These are phyloP conservation scores for Ustilago hordei DNA, from an alignment of 1,284 basidiomycete species.

Conservation along the genomic window DNA sequence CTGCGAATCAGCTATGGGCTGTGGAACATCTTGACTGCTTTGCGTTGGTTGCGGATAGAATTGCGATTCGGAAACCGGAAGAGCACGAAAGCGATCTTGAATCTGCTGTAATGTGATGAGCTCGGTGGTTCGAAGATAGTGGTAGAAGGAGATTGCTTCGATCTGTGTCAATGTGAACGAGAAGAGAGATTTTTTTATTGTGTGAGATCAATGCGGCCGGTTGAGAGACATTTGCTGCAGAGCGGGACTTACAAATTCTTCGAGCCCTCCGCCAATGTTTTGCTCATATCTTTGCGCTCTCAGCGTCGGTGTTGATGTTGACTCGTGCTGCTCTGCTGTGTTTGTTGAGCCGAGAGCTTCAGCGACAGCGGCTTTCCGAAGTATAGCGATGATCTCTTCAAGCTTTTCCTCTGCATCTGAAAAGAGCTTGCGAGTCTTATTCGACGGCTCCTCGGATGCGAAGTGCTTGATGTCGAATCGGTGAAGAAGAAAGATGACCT, in stretches of 20 bases:
- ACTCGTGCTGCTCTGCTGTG: not conserved
- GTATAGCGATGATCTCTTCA: constrained; percentile 77
- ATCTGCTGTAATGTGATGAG: constrained; percentile 80
- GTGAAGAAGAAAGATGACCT: constrained; percentile 92
- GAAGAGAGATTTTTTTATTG: not conserved
- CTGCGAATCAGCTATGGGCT: not conserved
- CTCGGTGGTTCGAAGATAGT: constrained; percentile 81
- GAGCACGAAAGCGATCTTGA: constrained; percentile 71
- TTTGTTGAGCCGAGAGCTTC: constrained; percentile 33
- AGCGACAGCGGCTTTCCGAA: constrained; percentile 74
- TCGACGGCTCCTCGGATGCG: constrained; percentile 12
- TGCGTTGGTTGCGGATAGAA: constrained; percentile 16
- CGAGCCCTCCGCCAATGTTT: constrained; percentile 66
- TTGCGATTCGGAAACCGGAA: constrained; percentile 18
- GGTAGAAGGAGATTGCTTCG: constrained; percentile 88
- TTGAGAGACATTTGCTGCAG: not conserved
- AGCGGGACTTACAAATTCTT: constrained; percentile 64
- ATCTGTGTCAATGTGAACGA: constrained; percentile 71
- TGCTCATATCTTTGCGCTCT: constrained; percentile 56
- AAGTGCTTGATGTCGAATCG: constrained; percentile 71
- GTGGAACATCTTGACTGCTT: not conserved
- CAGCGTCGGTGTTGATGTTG: constrained; percentile 5
- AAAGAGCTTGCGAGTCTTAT: constrained; percentile 71
- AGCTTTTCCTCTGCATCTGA: constrained; percentile 78
- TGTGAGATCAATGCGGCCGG: too few species aligned